phyloP scores from a whole-genome alignment of 768 basidiomycete genomes.

The Nidularia pulvinata region DNA sequence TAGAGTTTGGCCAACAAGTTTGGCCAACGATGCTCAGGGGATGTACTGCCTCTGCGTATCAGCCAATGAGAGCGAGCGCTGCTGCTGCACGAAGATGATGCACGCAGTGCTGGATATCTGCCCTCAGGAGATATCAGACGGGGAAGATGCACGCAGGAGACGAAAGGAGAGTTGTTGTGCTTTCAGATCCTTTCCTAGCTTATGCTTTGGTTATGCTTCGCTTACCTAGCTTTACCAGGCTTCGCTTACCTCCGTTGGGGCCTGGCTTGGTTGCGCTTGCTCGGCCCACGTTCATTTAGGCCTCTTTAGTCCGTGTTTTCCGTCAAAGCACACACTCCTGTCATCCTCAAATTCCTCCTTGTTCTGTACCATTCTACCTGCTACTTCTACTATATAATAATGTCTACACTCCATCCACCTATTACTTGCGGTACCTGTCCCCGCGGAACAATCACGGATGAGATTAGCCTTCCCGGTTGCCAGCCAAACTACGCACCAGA shows the following conservation, averaged over 20 bases:
- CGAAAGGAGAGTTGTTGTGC: too few relatives aligned
- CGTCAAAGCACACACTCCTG: not conserved
- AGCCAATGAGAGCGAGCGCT: too few relatives aligned
- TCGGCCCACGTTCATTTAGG: not conserved
- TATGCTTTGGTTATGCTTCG: too few relatives aligned
- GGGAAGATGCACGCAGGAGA: too few relatives aligned
- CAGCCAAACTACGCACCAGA: conserved; percentile 59
- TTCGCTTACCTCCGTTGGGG: not conserved
- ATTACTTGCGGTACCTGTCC: conserved; percentile 58
- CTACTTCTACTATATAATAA: not conserved
- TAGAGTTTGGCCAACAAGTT: too few relatives aligned
- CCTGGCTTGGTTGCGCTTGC: not conserved
- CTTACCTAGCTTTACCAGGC: not conserved
- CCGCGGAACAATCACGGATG: not conserved
- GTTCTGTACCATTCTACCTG: not conserved
- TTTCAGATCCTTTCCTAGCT: too few relatives aligned
- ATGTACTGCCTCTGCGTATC: too few relatives aligned
- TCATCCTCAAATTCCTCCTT: not conserved
- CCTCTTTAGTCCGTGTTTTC: not conserved
- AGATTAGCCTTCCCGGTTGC: not conserved
- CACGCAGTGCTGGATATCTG: too few relatives aligned
- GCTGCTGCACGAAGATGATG: too few relatives aligned
- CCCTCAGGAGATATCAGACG: too few relatives aligned
- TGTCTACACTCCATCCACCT: not conserved
- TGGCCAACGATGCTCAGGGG: too few relatives aligned